These are phyloP conservation scores for Ogataea trehalophila DNA, from an alignment of 805 yeast species.

Conservation along the genomic window DNA sequence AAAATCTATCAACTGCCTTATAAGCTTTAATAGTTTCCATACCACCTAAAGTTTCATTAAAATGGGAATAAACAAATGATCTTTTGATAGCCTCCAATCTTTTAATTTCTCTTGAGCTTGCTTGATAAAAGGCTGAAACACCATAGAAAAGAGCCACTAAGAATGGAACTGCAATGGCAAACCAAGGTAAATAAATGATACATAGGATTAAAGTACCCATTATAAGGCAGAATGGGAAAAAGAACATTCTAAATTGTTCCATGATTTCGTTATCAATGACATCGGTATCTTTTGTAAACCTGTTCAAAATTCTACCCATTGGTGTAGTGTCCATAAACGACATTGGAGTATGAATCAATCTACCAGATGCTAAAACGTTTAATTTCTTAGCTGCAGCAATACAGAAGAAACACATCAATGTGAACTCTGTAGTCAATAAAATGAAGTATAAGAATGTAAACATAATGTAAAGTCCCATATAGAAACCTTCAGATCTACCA, in stretches of 20 bases:
- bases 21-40: slow-evolving; percentile 61
- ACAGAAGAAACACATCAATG: slow-evolving; percentile 44
- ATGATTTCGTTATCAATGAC: slow-evolving; percentile 74
- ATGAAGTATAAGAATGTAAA: slow-evolving; percentile 47
- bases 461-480: slow-evolving; percentile 70
- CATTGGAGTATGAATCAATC: slow-evolving; percentile 76
- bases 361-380: slow-evolving; percentile 56
- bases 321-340: slow-evolving; percentile 81
- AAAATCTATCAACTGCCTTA: slow-evolving; percentile 37
- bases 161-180: slow-evolving; percentile 62
- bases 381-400: slow-evolving; percentile 50
- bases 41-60: slow-evolving; percentile 67
- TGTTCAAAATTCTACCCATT: slow-evolving; percentile 76
- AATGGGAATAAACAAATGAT: slow-evolving; percentile 65
- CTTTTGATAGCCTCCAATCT: slow-evolving; percentile 70
- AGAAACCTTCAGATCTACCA: slow-evolving; percentile 42
- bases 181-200: slow-evolving; percentile 49
- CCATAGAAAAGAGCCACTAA: slow-evolving; percentile 40
- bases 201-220: slow-evolving; percentile 34
- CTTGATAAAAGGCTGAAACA: slow-evolving; percentile 57
- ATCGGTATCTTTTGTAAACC: slow-evolving; percentile 87
- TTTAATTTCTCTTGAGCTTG: slow-evolving; percentile 70
- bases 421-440: slow-evolving; percentile 40
- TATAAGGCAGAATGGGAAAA: slow-evolving; percentile 42
- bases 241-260: slow-evolving; percentile 60